These are phyloP conservation scores for Flaveria ramosissima DNA, from an alignment of 129 eudicot species.

Conservation along the genomic window DNA sequence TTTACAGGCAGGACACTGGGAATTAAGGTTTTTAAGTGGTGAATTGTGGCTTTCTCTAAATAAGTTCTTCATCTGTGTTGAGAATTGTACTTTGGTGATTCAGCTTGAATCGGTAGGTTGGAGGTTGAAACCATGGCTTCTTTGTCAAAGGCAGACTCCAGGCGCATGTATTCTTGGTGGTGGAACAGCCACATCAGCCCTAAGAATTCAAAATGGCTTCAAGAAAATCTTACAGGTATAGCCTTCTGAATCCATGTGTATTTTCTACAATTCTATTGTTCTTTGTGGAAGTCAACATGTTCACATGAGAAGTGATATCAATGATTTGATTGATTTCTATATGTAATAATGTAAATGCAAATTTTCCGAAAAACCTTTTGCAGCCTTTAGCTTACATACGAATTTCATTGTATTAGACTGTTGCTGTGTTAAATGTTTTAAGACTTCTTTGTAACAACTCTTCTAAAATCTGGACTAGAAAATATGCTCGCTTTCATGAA, in stretches of 20 bases:
- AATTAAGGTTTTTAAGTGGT: neutral
- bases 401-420: neutral
- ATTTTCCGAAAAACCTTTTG: neutral
- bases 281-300: conserved; percentile 1
- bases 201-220: conserved; percentile 95
- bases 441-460: neutral
- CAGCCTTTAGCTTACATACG: conserved; percentile 1
- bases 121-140: conserved; percentile 58
- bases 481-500: neutral
- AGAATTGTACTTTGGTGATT: conserved; percentile 15
- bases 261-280: neutral
- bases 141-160: conserved; percentile 48
- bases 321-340: conserved; percentile 5
- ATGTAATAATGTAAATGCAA: conserved; percentile 4
- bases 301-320: neutral
- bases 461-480: neutral
- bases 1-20: conserved; percentile 28
- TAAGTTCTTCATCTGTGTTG: neutral
- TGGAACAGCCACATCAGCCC: conserved; percentile 99
- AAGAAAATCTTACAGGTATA: conserved; percentile 90
- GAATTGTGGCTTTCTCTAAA: conserved; percentile 14
- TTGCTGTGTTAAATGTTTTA: neutral
- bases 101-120: conserved; percentile 7
- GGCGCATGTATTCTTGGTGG: conserved; percentile 96
- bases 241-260: neutral